A percentile compares a stretch with the other conserved stretches of the same genome.
These are phyloP conservation scores for Acacia pycnantha DNA, from an alignment of 331 rosid species.

Conservation along the genomic window DNA sequence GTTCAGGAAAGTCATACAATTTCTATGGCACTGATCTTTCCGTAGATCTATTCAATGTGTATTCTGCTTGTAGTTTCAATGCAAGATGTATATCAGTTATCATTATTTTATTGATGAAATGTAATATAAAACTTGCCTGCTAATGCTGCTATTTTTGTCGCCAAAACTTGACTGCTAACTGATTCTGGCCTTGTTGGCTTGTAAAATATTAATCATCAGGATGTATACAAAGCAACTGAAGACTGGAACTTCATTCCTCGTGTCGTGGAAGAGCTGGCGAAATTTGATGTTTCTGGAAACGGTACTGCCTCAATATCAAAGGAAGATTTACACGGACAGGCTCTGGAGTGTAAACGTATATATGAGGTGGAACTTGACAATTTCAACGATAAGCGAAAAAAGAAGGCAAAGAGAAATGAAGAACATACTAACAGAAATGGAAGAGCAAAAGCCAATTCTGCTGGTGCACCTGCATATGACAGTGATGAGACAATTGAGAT, in stretches of 20 bases:
- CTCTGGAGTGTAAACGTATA: constrained; percentile 57
- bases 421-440: constrained; percentile 27
- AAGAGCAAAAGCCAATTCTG: constrained; percentile 29
- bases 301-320: constrained; percentile 40
- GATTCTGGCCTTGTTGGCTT: constrained; percentile 21
- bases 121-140: neutral
- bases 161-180: neutral
- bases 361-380: constrained; percentile 62
- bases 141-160: neutral
- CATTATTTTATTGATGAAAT: constrained; percentile 11
- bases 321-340: constrained; percentile 64
- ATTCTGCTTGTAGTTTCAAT: constrained; percentile 18
- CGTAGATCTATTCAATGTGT: neutral
- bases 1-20: neutral
- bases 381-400: constrained; percentile 38
- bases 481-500: constrained; percentile 89
- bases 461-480: constrained; percentile 51
- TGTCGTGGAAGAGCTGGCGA: constrained; percentile 78
- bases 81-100: neutral
- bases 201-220: constrained; percentile 48
- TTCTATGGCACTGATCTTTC: neutral
- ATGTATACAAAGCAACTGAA: constrained; percentile 54
- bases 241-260: constrained; percentile 77
- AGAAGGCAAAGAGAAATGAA: constrained; percentile 36
- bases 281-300: constrained; percentile 40